Evolutionary conservation across 2,329 filamentous ascomycete species (phyloP), one percentile per base, ranked within the genome.

Genomic region (Sphaceloma murrayae): DNA sequence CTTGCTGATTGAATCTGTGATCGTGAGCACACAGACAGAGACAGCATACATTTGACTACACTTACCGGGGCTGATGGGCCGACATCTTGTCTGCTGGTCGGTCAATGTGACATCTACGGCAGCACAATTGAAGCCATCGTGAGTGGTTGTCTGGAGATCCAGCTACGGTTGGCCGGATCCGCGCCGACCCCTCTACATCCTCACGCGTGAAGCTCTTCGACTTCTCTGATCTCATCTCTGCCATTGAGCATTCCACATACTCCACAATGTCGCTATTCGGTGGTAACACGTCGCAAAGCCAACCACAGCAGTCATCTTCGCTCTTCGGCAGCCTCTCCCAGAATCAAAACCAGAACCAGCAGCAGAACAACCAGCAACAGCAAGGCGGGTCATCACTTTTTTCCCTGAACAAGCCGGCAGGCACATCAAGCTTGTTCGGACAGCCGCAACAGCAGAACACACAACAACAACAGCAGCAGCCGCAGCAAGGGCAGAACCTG

Each of bases 1-100:
- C 75, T 64, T 87, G 74, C 72, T 94, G 85, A 70, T 86, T 87
- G 81, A 96, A 96, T 66, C 91, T 96, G 67, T 51, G 50, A 8
- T 47, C 13, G 46, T 36, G 13, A 22, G 27, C 10, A n/a, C n/a
- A n/a, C n/a, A n/a, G n/a, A n/a, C n/a, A n/a, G n/a, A n/a, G n/a
- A n/a, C n/a, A n/a, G n/a, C n/a, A n/a, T n/a, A n/a, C n/a, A n/a
- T n/a, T n/a, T n/a, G n/a, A n/a, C n/a, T n/a, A n/a, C n/a, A n/a
- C 66, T 44, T 70, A 79, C 77, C 72, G 64, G 57, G 77, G 70
- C 63, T 75, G 71, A 60, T 77, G 68, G 60, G 68, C 63, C 57
- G 77, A 68, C 77, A 80, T 80, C 57, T 57, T 74, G 68, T 61
- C 54, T 59, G 53, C 58, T 51, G 61, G 19, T 31, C 21, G 44